Conservation (phyloP, 179 eudicot species). For the Silene noctiflora region DNA sequence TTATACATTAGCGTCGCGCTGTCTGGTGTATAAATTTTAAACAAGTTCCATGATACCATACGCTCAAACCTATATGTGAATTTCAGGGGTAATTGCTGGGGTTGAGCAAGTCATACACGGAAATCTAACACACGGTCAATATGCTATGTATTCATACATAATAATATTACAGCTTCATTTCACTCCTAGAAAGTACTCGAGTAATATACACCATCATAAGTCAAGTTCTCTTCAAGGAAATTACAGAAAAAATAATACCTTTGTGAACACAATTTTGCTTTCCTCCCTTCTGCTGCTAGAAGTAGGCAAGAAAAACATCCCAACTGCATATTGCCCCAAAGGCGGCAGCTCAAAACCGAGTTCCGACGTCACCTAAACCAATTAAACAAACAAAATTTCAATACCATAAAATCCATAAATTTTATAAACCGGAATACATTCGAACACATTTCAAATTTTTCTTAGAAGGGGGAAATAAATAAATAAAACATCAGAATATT, state of each 20-base stretch:
- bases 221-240: background rate
- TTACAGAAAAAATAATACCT: slow-evolving; percentile 42
- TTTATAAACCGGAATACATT: background rate
- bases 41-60: background rate
- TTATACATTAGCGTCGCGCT: background rate
- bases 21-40: no score
- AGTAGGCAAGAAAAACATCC: slow-evolving; percentile 95
- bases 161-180: background rate
- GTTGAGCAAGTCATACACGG: no score
- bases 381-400: background rate
- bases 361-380: slow-evolving; percentile 68
- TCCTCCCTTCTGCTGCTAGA: slow-evolving; percentile 71
- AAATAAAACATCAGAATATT: no score
- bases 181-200: background rate
- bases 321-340: slow-evolving; percentile 85
- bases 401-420: background rate
- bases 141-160: background rate
- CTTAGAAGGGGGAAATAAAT: background rate
- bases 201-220: background rate
- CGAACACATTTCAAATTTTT: background rate
- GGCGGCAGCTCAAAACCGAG: slow-evolving; percentile 81
- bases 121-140: background rate
- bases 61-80: no score
- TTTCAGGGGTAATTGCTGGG: no score
- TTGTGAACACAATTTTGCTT: slow-evolving; percentile 82